Percentiles rank a stretch among this genome's conserved stretches.
Evolutionary conservation across 129 eudicot species (phyloP).

Genomic region (Apium graveolens): DNA sequence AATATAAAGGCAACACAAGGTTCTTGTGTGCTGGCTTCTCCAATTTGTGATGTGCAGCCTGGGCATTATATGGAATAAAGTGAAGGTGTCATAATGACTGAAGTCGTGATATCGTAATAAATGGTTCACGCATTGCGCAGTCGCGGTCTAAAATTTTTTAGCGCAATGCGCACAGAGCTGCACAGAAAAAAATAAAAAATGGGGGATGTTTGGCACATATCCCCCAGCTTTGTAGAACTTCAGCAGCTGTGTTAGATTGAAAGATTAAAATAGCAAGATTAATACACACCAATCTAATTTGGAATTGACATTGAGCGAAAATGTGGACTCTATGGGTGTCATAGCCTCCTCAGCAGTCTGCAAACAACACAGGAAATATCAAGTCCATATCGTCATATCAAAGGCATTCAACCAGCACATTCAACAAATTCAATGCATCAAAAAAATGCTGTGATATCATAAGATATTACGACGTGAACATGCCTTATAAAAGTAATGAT

Average conservation of each 20-base stretch:
- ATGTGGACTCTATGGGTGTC: slow-evolving; percentile 98
- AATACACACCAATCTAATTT: slow-evolving; percentile 76
- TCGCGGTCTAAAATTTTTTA: neutral
- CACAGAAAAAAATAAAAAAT: neutral
- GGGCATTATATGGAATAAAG: neutral
- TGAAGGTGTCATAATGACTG: neutral
- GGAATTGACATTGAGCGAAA: slow-evolving; percentile 86
- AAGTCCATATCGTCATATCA: slow-evolving; percentile 4
- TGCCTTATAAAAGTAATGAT: neutral
- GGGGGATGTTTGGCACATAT: neutral
- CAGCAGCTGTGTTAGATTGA: neutral
- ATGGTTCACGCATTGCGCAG: neutral
- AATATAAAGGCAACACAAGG: too few species aligned
- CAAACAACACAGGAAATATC: slow-evolving; percentile 15
- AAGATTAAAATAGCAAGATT: neutral
- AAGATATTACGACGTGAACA: neutral
- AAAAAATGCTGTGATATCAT: neutral
- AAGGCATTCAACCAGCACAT: slow-evolving; percentile 5
- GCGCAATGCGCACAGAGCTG: neutral
- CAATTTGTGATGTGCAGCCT: neutral
- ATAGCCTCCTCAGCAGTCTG: slow-evolving; percentile 99
- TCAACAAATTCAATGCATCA: neutral
- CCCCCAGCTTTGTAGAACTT: neutral
- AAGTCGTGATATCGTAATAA: neutral
- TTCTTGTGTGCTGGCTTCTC: neutral